Percentiles rank a stretch among this genome's conserved stretches.
phyloP scores from a whole-genome alignment of 23 red algal species.

The Gracilariopsis chorda region DNA sequence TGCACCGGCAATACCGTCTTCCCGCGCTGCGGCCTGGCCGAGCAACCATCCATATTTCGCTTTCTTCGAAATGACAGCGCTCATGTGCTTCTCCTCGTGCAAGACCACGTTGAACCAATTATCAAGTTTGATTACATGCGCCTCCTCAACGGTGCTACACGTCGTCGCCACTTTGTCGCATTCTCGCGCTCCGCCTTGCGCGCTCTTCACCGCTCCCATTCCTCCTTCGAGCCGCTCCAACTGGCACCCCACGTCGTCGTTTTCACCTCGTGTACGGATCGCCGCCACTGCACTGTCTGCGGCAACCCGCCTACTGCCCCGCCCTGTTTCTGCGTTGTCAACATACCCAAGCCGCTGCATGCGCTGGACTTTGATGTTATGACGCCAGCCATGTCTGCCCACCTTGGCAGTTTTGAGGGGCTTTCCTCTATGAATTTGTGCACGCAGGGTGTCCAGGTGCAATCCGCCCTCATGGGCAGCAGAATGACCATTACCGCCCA shows the following conservation, averaged over 20 bases:
- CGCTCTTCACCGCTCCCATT: background rate
- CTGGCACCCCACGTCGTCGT: background rate
- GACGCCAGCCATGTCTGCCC: background rate
- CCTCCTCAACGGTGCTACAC: background rate
- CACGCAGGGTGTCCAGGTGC: background rate
- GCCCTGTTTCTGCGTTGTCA: conserved; percentile 15
- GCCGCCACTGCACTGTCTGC: conserved; percentile 3
- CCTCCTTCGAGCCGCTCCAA: background rate
- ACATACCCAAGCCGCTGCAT: background rate
- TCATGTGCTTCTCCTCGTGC: background rate
- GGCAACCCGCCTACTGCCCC: background rate
- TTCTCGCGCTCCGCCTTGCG: background rate
- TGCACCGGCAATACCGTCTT: background rate
- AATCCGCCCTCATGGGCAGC: background rate
- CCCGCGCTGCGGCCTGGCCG: background rate
- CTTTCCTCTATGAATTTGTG: background rate
- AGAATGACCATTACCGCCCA: background rate
- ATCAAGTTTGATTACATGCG: conserved; percentile 7
- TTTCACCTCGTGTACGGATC: background rate
- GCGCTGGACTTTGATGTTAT: conserved; percentile 21
- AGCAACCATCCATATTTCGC: background rate
- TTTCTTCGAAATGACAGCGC: conserved; percentile 17
- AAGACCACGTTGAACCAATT: background rate
- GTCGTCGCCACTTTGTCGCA: background rate
- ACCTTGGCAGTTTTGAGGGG: conserved; percentile 35